Conservation (phyloP, 2,329 filamentous ascomycete genomes). For the Paraphaeosphaeria minitans region DNA sequence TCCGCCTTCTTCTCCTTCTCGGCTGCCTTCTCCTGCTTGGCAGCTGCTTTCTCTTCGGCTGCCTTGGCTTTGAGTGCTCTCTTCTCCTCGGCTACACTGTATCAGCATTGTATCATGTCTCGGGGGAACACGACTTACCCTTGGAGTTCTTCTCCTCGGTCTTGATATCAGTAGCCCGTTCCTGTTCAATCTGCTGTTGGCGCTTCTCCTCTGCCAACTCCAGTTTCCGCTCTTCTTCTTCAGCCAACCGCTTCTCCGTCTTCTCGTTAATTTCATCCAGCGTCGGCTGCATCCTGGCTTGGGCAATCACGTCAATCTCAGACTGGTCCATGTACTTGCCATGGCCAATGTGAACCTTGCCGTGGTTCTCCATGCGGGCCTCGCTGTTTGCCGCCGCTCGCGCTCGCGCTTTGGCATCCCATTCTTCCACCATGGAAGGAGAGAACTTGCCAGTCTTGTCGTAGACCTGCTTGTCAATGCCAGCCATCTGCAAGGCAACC, state of each 20-base stretch:
- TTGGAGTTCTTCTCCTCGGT: conserved; percentile 56
- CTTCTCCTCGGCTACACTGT: conserved; percentile 60
- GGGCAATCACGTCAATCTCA: conserved; percentile 80
- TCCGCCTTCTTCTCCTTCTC: conserved; percentile 59
- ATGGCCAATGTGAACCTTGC: conserved; percentile 73
- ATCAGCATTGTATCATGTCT: conserved; percentile 17
- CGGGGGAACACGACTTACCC: conserved; percentile 54
- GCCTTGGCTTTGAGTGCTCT: conserved; percentile 53
- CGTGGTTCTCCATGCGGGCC: conserved; percentile 61
- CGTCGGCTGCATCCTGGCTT: conserved; percentile 77
- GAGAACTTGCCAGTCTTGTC: conserved; percentile 75
- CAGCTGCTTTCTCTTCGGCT: conserved; percentile 55
- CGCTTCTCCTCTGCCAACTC: conserved; percentile 70
- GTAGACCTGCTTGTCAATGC: conserved; percentile 82
- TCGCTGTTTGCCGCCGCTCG: conserved; percentile 70
- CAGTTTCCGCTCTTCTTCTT: conserved; percentile 64
- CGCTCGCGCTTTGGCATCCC: conserved; percentile 77
- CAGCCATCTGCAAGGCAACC: conserved; percentile 76
- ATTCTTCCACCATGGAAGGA: conserved; percentile 71
- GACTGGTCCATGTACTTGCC: conserved; percentile 79
- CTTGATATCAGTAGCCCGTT: conserved; percentile 53
- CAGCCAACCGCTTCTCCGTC: conserved; percentile 72
- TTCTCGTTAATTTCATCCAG: conserved; percentile 83
- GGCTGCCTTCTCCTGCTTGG: conserved; percentile 45
- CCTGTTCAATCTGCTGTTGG: conserved; percentile 62